Percentiles rank a stretch among this genome's conserved stretches.
These are phyloP conservation scores for Boletellus deceptivus DNA, from an alignment of 1,284 basidiomycete species.

Conservation along the genomic window DNA sequence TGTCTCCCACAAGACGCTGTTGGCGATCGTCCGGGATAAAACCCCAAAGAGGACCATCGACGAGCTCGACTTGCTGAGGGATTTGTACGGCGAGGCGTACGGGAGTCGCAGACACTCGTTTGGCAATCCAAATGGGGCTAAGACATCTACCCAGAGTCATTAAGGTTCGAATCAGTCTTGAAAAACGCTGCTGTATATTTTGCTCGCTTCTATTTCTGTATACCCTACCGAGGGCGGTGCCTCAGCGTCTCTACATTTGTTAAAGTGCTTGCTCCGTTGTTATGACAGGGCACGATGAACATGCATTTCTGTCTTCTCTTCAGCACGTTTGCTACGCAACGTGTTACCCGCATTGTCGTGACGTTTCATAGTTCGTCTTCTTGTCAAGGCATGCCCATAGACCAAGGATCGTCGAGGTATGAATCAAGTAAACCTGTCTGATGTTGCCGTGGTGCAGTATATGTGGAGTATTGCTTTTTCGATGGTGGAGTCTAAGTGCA, in stretches of 20 bases:
- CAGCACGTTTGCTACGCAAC: too few species aligned
- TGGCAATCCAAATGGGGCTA: neutral
- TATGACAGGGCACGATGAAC: neutral
- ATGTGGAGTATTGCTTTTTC: too few species aligned
- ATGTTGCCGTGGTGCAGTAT: too few species aligned
- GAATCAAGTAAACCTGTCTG: neutral
- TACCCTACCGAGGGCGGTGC: too few species aligned
- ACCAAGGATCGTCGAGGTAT: neutral
- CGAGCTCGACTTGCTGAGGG: constrained; percentile 32
- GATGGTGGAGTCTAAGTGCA: too few species aligned
- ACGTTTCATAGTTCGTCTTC: too few species aligned
- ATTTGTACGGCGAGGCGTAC: constrained; percentile 24
- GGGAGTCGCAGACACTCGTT: constrained; percentile 8
- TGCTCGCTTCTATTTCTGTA: neutral
- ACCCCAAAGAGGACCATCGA: constrained; percentile 29
- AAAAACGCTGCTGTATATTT: neutral
- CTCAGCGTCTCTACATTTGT: too few species aligned
- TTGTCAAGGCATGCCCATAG: neutral
- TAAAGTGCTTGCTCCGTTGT: too few species aligned
- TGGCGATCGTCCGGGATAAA: constrained; percentile 24
- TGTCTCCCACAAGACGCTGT: constrained; percentile 23
- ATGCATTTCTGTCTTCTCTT: neutral
- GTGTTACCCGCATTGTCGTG: too few species aligned
- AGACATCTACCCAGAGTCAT: constrained; percentile 5
- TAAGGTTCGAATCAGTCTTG: constrained; percentile 2